Evolutionary conservation across 2,329 filamentous ascomycete genomes (phyloP).

Genomic region (Trichophyton mentagrophytes): DNA sequence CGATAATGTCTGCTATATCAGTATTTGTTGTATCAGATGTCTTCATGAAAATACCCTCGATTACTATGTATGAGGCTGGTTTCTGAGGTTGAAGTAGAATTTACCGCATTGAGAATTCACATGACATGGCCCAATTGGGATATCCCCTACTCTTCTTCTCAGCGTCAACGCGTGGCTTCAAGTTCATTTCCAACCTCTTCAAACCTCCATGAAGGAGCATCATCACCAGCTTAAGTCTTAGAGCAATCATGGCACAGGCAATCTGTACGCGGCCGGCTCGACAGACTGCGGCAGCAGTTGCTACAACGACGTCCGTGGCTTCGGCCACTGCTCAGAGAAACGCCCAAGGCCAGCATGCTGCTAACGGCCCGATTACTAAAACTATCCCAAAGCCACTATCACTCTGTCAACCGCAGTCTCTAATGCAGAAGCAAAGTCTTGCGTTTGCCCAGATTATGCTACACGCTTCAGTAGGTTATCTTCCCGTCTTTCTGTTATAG

Average conservation of each 20-base stretch:
- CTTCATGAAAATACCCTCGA: background rate
- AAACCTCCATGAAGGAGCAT: background rate
- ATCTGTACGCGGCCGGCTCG: background rate
- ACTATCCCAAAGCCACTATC: background rate
- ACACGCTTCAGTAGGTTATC: constrained; percentile 32
- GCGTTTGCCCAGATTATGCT: constrained; percentile 38
- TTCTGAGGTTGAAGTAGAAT: background rate
- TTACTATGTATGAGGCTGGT: background rate
- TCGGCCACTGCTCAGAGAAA: background rate
- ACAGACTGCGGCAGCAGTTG: background rate
- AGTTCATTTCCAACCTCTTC: background rate
- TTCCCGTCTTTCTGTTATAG: background rate
- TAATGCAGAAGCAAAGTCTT: constrained; percentile 34
- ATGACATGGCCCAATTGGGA: constrained; percentile 5
- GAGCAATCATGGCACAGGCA: background rate
- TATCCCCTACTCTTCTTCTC: background rate
- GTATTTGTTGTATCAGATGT: background rate
- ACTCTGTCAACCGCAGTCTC: constrained; percentile 7
- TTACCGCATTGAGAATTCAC: constrained; percentile 1
- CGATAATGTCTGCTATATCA: background rate
- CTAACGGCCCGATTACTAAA: background rate
- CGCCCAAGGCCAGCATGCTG: background rate
- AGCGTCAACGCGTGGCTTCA: background rate
- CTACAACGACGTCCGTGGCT: background rate
- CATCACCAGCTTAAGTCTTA: background rate